phyloP scores from a whole-genome alignment of 169 alveolate species.

The Eimeria praecox region DNA sequence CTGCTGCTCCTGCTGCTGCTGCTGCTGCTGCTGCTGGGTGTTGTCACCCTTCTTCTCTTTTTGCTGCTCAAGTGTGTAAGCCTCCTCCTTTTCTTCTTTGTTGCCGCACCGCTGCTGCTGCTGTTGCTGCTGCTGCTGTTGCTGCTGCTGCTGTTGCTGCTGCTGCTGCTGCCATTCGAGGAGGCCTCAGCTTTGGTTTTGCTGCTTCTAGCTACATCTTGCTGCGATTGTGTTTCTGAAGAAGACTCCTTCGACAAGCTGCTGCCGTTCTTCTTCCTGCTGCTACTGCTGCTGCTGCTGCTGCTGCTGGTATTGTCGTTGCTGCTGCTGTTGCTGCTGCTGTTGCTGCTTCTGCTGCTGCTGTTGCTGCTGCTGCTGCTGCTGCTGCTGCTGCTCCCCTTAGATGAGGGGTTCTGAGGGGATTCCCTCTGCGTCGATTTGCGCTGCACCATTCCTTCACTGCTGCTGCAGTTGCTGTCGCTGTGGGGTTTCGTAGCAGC shows the following conservation, averaged over 20 bases:
- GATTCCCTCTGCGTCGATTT: not conserved
- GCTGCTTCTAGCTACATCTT: not conserved
- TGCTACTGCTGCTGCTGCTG: constrained; percentile 53
- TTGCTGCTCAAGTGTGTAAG: constrained; percentile 17
- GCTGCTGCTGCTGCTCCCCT: constrained; percentile 54
- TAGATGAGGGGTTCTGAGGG: constrained; percentile 23
- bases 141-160: constrained; percentile 16
- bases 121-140: constrained; percentile 12
- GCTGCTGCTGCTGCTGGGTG: constrained; percentile 5
- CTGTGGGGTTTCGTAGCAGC: not conserved
- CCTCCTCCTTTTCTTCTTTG: constrained; percentile 30
- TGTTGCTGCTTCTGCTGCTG: constrained; percentile 19
- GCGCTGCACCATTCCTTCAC: constrained; percentile 33
- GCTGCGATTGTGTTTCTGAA: not conserved
- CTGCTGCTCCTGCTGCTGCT: not conserved
- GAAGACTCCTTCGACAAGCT: not conserved
- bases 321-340: constrained; percentile 60
- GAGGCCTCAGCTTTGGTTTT: not conserved
- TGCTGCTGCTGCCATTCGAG: not conserved
- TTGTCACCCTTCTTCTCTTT: constrained; percentile 23
- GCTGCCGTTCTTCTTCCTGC: constrained; percentile 10
- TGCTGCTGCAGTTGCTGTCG: constrained; percentile 29
- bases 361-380: constrained; percentile 41
- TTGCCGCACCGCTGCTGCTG: constrained; percentile 25
- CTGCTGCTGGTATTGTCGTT: not conserved